Evolutionary conservation across 208 protist genomes (phyloP).

Genomic region (Acanthamoeba polyphaga): DNA sequence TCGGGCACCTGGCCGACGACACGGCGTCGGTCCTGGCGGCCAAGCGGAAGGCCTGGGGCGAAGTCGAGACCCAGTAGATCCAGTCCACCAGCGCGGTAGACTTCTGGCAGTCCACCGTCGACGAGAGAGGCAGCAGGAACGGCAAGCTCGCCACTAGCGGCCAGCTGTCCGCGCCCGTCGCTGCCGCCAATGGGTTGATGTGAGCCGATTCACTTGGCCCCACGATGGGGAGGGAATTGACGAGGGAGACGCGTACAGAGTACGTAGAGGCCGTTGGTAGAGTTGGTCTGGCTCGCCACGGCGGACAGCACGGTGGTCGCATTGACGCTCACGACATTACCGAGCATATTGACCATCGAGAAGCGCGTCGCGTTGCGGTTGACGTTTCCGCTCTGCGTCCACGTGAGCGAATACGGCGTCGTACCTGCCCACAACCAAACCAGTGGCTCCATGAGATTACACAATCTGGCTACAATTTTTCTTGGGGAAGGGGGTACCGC

Average conservation of each 20-base stretch:
- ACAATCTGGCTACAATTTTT: neutral
- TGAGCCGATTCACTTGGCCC: too few species aligned
- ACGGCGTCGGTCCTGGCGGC: neutral
- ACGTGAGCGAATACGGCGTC: neutral
- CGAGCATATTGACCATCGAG: neutral
- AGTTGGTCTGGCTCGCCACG: neutral
- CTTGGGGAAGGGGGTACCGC: neutral
- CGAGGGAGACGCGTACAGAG: neutral
- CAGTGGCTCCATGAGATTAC: too few species aligned
- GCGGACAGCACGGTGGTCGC: neutral
- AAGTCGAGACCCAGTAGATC: constrained; percentile 61
- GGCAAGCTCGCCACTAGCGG: neutral
- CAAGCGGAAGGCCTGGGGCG: neutral
- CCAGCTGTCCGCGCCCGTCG: neutral
- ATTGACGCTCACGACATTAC: neutral
- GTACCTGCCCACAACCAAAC: neutral
- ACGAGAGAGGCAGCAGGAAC: constrained; percentile 11
- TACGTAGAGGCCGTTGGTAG: neutral
- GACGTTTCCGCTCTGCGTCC: neutral
- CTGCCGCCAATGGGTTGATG: neutral
- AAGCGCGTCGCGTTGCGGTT: neutral
- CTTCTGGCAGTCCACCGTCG: constrained; percentile 3
- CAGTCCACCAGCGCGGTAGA: constrained; percentile 29
- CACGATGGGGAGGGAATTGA: too few species aligned
- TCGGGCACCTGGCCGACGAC: too few species aligned